Evolutionary conservation across 257 asterid genomes (phyloP), one percentile per base, ranked within the genome.

Genomic region (Phtheirospermum japonicum): DNA sequence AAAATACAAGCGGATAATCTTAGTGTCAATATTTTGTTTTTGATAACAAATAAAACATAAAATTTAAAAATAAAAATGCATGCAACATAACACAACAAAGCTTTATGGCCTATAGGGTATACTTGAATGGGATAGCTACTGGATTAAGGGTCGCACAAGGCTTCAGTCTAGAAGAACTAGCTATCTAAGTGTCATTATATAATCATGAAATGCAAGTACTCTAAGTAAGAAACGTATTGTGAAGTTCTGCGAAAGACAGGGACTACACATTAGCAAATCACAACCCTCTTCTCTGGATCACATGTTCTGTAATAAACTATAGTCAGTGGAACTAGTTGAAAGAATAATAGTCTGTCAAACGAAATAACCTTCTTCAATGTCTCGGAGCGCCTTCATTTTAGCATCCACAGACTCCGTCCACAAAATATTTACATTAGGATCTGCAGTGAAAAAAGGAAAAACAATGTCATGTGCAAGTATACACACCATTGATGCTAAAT

Each of bases 331-430:
- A 43, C 50, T 13, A 45, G 18, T 45, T 13, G n/a, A 45, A n/a
- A 14, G 52, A 13, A 14, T n/a, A n/a, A 45, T 7, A 16, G 7
- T 36, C 1, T 0, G 20, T 48, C 10, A 48, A 48, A 48, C n/a
- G 53, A 48, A 48, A 48, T 16, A 2, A 48, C 53, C 53, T 48
- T 48, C 53, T 16, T 48, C 53, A 48, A 48, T 48, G 53, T 48
- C 53, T 16, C 53, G 53, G 28, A 48, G 53, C n/a, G 53, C 26
- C 26, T 18, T 48, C 14, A 48, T 48, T 48, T 48, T 48, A 48
- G 53, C 53, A 48, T 48, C 53, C 53, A 48, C 53, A 48, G 20
- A 14, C 18, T 48, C 53, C 23, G 11, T 48, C 53, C 53, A 48
- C 26, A 48, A 6, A 14, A 48, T 48, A 48, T 48, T 48, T 48